Conservation (phyloP, 2,329 filamentous ascomycete genomes). For the Pochonia chlamydosporia region DNA sequence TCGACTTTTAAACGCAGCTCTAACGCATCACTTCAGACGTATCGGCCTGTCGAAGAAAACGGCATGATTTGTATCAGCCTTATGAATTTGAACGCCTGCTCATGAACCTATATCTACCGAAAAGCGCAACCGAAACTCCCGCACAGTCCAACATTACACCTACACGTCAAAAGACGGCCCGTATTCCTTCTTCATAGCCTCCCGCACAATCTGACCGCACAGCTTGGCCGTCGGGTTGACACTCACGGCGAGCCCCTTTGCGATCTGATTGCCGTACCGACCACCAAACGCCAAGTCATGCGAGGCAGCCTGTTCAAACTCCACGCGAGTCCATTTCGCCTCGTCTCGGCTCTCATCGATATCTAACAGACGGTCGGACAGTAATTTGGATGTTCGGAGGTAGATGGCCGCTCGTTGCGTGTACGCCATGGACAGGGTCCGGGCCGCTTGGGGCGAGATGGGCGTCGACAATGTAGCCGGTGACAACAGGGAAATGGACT, state of each 20-base stretch:
- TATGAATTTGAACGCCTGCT: conserved; percentile 2
- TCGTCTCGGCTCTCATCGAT: conserved; percentile 37
- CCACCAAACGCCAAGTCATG: conserved; percentile 59
- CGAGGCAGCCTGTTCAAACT: conserved; percentile 58
- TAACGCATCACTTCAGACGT: conserved; percentile 18
- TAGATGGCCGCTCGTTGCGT: conserved; percentile 66
- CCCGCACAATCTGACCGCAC: conserved; percentile 62
- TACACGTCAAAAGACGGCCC: conserved; percentile 40
- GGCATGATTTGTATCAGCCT: conserved; percentile 1
- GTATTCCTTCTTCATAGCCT: conserved; percentile 66
- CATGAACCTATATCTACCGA: background rate
- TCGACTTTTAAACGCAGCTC: background rate
- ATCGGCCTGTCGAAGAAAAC: conserved; percentile 20
- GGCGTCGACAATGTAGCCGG: conserved; percentile 43
- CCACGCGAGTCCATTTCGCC: conserved; percentile 42
- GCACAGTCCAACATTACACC: background rate
- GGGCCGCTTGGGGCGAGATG: conserved; percentile 59
- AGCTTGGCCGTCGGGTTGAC: conserved; percentile 65
- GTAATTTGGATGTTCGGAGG: conserved; percentile 50
- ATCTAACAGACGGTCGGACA: conserved; percentile 29
- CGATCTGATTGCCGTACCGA: conserved; percentile 59
- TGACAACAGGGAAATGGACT: conserved; percentile 52
- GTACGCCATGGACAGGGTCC: conserved; percentile 62
- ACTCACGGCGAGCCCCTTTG: conserved; percentile 57
- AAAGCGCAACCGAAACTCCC: background rate